Evolutionary conservation across 2,329 filamentous ascomycete species (phyloP), one percentile per base, ranked within the genome.

Genomic region (Diaporthe destruens): DNA sequence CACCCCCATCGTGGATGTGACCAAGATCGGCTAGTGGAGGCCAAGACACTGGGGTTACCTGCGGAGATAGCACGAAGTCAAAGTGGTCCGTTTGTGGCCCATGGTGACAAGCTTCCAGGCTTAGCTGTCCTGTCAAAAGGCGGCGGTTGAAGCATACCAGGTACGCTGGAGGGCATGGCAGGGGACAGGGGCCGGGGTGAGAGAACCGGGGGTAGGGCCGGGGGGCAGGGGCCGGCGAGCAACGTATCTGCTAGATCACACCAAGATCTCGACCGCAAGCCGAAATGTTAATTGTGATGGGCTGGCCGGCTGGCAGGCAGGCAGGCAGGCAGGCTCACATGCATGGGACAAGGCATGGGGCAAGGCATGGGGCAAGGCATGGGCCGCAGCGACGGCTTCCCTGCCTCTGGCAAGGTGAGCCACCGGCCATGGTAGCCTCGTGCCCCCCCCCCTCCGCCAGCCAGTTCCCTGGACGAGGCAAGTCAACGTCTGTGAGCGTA

Each of bases 51-150:
- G 61, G 32, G 47, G 47, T 66, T 66, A 34, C 61, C 47, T 66
- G 32, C 61, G 47, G 61, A 53, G 32, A 49, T 53, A 66, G 47
- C 47, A 66, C 61, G 61, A 66, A 66, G 61, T 66, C 61, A 66
- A 66, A 53, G 61, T 66, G 61, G 61, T 66, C 32, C 47, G 61
- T 51, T 66, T 66, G 61, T 66, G 61, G 61, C 47, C 61, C 61
- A 53, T 14, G 47, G 44, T 66, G 16, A 66, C 61, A 53, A 66
- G 61, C 61, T 53, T 66, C 61, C 61, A 53, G 61, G 61, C 61
- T 66, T 66, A 66, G 61, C 47, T 53, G 61, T 66, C 47, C 61
- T 66, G 61, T 66, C 61, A 66, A 65, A 49, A 12, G 59, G 5
- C 29, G 23, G 29, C 29, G 29, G 59, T 44, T n/a, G 59, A 49